Percentiles rank a stretch among this genome's conserved stretches.
Conservation (phyloP, 441 rosid species). For the Corymbia citriodora region DNA sequence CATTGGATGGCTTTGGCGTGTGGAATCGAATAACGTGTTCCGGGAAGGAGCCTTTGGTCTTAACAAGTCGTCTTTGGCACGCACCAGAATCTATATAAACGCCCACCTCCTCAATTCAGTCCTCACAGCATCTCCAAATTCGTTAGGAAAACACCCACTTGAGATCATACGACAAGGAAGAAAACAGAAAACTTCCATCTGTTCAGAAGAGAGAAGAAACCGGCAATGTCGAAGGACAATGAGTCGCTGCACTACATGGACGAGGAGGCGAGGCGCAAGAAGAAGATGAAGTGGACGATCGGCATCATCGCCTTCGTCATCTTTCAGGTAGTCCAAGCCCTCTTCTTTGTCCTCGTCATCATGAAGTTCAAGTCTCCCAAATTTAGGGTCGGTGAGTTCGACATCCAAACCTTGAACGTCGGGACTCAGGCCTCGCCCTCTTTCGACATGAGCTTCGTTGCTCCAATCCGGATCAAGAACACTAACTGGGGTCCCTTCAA, state of each 20-base stretch:
- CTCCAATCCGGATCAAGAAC: conserved; percentile 5
- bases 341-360: background rate
- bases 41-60: background rate
- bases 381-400: background rate
- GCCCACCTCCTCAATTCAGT: background rate
- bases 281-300: conserved; percentile 1
- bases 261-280: background rate
- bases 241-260: background rate
- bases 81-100: background rate
- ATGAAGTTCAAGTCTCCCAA: conserved; percentile 5
- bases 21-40: background rate
- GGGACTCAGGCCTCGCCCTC: background rate
- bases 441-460: conserved; percentile 2
- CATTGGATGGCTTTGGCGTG: background rate
- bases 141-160: background rate
- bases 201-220: background rate
- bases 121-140: background rate
- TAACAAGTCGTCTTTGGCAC: too few species aligned
- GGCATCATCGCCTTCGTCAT: conserved; percentile 2
- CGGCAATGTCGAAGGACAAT: background rate
- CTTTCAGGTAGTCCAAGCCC: background rate
- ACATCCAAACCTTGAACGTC: background rate
- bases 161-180: background rate
- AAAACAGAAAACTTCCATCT: background rate
- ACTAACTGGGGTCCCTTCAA: conserved; percentile 14